Conservation (phyloP, 169 alveolate genomes). For the Plasmodium inui region DNA sequence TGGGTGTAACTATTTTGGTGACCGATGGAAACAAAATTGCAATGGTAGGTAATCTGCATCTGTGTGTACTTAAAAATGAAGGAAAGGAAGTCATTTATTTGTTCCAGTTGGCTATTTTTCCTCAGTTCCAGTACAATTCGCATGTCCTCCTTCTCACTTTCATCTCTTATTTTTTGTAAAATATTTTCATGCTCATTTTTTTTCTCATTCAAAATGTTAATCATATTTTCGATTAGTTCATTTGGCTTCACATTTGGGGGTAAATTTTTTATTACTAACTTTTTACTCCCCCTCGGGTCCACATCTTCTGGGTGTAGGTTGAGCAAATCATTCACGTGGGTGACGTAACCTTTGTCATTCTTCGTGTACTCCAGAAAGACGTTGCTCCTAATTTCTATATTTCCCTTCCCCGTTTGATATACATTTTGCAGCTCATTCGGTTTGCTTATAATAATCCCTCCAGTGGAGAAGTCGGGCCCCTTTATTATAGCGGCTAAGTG, state of each 20-base stretch:
- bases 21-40: conserved; percentile 76
- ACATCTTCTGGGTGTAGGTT: conserved; percentile 1
- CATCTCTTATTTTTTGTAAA: conserved; percentile 71
- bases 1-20: conserved; percentile 64
- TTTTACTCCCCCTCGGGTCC: conserved; percentile 25
- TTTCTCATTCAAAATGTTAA: conserved; percentile 31
- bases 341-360: conserved; percentile 16
- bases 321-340: conserved; percentile 23
- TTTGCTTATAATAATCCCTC: conserved; percentile 84
- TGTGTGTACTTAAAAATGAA: conserved; percentile 58
- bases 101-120: conserved; percentile 69
- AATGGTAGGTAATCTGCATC: conserved; percentile 64
- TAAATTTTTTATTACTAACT: conserved; percentile 70
- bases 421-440: conserved; percentile 69
- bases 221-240: conserved; percentile 31
- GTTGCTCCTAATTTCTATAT: conserved; percentile 75
- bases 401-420: conserved; percentile 86
- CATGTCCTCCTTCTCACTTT: conserved; percentile 77
- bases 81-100: conserved; percentile 35
- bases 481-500: conserved; percentile 76
- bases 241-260: conserved; percentile 79
- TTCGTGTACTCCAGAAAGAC: conserved; percentile 52
- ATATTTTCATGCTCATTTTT: conserved; percentile 74
- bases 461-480: conserved; percentile 91
- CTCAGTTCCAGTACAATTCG: conserved; percentile 75